These are phyloP conservation scores for Rhodotorula sp. DNA, from an alignment of 1,284 basidiomycete genomes.

Conservation along the genomic window DNA sequence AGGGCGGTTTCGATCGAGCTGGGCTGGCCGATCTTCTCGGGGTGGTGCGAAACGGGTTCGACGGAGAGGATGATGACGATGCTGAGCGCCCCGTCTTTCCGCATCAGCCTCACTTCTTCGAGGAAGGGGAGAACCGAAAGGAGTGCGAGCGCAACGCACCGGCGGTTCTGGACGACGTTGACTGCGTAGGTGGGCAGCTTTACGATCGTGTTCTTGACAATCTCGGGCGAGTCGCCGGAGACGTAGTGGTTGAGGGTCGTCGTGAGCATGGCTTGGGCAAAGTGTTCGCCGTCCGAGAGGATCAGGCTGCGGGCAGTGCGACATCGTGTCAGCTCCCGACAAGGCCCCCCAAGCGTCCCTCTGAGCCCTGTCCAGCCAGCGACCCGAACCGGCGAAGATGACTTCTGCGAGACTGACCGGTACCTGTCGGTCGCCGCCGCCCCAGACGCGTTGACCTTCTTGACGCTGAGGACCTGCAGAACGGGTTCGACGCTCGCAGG, in stretches of 20 bases:
- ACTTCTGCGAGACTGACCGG: slow-evolving; percentile 42
- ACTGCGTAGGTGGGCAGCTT: slow-evolving; percentile 74
- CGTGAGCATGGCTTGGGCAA: slow-evolving; percentile 90
- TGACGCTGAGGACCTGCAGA: slow-evolving; percentile 78
- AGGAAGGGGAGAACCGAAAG: neutral
- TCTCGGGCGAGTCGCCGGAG: slow-evolving; percentile 54
- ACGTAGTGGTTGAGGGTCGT: slow-evolving; percentile 83
- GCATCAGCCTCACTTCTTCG: neutral
- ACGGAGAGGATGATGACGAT: slow-evolving; percentile 76
- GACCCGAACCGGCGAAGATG: no score
- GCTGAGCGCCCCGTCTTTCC: slow-evolving; percentile 49
- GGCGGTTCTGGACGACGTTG: slow-evolving; percentile 78
- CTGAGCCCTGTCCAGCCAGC: no score
- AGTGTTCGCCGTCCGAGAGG: slow-evolving; percentile 69
- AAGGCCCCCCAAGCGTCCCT: no score
- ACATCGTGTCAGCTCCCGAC: no score
- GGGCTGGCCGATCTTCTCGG: slow-evolving; percentile 75
- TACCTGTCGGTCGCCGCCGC: slow-evolving; percentile 46
- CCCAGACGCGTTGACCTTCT: slow-evolving; percentile 58
- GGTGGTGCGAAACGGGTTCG: slow-evolving; percentile 51
- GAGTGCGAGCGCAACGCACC: slow-evolving; percentile 55
- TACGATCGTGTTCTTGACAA: slow-evolving; percentile 72
- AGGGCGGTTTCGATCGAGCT: slow-evolving; percentile 50
- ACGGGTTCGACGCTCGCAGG: slow-evolving; percentile 53
- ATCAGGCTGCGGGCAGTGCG: slow-evolving; percentile 49